phyloP scores from a whole-genome alignment of 352 stramenopile species.

The Phytophthora ohioensis region DNA sequence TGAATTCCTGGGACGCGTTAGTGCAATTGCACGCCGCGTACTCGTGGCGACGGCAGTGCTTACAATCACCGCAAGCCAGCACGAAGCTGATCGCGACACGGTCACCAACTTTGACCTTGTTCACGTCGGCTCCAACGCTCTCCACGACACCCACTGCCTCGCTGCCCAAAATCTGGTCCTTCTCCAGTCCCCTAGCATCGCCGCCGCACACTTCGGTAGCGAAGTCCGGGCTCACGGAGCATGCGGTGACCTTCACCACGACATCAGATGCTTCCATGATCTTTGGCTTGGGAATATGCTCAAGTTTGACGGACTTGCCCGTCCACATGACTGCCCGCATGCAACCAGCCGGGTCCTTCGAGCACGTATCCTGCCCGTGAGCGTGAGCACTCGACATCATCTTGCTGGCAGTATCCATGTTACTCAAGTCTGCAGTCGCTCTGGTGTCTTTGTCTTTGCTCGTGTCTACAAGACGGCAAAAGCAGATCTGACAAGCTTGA shows the following conservation, averaged over 20 bases:
- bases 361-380: conserved; percentile 38
- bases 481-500: conserved; percentile 28
- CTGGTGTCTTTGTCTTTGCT: neutral
- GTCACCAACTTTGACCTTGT: conserved; percentile 66
- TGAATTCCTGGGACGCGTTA: conserved; percentile 75
- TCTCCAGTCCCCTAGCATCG: conserved; percentile 50
- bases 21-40: conserved; percentile 78
- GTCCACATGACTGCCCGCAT: conserved; percentile 76
- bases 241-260: conserved; percentile 73
- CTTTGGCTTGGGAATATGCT: conserved; percentile 65
- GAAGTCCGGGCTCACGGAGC: conserved; percentile 68
- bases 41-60: conserved; percentile 65
- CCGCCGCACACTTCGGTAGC: conserved; percentile 51
- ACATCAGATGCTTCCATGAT: conserved; percentile 61
- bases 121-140: conserved; percentile 56
- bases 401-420: conserved; percentile 40
- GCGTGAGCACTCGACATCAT: conserved; percentile 37
- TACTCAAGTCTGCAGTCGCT: neutral
- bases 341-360: conserved; percentile 45
- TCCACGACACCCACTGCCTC: conserved; percentile 76
- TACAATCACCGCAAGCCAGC: conserved; percentile 74
- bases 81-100: conserved; percentile 82
- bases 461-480: conserved; percentile 31
- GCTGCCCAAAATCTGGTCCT: conserved; percentile 71
- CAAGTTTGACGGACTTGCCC: conserved; percentile 62